Evolutionary conservation across 1,284 basidiomycete genomes (phyloP).

Genomic region (Singerocomus inundabilis): DNA sequence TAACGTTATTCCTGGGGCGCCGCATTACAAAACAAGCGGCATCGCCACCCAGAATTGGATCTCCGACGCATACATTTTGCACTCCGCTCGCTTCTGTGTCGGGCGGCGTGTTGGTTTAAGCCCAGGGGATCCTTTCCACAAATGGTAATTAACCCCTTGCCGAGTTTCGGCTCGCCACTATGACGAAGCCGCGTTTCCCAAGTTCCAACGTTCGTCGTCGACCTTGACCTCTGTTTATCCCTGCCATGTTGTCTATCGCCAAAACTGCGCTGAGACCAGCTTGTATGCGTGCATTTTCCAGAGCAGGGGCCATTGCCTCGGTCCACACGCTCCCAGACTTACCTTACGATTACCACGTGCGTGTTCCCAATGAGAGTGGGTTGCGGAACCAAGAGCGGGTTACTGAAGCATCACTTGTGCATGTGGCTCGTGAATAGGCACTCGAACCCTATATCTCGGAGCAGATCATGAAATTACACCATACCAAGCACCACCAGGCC

Average conservation of each 20-base stretch:
- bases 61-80: no score
- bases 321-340: constrained; percentile 81
- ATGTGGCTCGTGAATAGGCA: constrained; percentile 39
- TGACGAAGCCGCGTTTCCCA: not conserved
- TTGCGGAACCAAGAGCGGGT: not conserved
- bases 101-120: no score
- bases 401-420: not conserved
- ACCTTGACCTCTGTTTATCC: not conserved
- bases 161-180: no score
- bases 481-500: constrained; percentile 93
- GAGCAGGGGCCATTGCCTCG: constrained; percentile 36
- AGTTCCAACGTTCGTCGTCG: not conserved
- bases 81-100: no score
- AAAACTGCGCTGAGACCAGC: constrained; percentile 41
- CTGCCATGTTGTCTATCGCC: constrained; percentile 48
- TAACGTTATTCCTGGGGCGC: constrained; percentile 20
- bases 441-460: constrained; percentile 74
- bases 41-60: no score
- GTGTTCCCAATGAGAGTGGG: constrained; percentile 21
- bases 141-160: no score
- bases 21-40: no score
- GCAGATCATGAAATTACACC: constrained; percentile 92
- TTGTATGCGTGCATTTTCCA: constrained; percentile 40
- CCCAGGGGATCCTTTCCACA: no score
- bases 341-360: constrained; percentile 87